A percentile compares a stretch with the other conserved stretches of the same genome.
Evolutionary conservation across 2,329 filamentous ascomycete species (phyloP).

Genomic region (Trichoderma atroviride): DNA sequence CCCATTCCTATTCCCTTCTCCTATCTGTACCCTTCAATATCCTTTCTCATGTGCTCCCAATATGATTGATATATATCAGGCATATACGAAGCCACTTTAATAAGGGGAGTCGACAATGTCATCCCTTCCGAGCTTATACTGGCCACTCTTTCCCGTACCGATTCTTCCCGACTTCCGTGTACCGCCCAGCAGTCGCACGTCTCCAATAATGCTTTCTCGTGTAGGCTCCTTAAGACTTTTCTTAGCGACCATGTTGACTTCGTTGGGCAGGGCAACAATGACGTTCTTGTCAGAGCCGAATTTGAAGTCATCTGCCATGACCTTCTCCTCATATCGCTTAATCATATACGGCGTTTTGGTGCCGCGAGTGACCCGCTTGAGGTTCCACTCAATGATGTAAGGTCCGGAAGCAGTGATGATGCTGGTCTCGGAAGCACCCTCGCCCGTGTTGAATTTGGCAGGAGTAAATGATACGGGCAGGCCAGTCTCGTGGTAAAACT

Average conservation of each 20-base stretch:
- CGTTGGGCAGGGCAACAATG: constrained; percentile 93
- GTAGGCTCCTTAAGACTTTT: constrained; percentile 84
- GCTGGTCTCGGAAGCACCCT: constrained; percentile 80
- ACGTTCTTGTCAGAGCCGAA: constrained; percentile 97
- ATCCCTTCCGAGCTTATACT: constrained; percentile 75
- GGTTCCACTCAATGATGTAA: constrained; percentile 94
- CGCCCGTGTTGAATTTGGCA: constrained; percentile 90
- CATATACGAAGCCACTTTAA: constrained; percentile 37
- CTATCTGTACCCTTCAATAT: background rate
- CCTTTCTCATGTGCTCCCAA: background rate
- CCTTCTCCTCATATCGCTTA: constrained; percentile 92
- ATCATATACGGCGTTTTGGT: constrained; percentile 90
- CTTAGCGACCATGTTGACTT: constrained; percentile 96
- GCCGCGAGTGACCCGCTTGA: constrained; percentile 84
- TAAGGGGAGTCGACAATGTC: constrained; percentile 79
- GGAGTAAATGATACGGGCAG: constrained; percentile 84
- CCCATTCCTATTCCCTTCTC: background rate
- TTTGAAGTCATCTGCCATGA: constrained; percentile 98
- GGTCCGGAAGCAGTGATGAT: constrained; percentile 97
- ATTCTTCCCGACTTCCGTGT: constrained; percentile 56
- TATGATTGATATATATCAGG: background rate
- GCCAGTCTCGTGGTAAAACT: constrained; percentile 96
- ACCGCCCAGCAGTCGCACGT: constrained; percentile 53
- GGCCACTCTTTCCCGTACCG: constrained; percentile 56
- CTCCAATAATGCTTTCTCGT: constrained; percentile 83